Conservation (phyloP, 805 yeast genomes). For the Clavispora vitiphila region DNA sequence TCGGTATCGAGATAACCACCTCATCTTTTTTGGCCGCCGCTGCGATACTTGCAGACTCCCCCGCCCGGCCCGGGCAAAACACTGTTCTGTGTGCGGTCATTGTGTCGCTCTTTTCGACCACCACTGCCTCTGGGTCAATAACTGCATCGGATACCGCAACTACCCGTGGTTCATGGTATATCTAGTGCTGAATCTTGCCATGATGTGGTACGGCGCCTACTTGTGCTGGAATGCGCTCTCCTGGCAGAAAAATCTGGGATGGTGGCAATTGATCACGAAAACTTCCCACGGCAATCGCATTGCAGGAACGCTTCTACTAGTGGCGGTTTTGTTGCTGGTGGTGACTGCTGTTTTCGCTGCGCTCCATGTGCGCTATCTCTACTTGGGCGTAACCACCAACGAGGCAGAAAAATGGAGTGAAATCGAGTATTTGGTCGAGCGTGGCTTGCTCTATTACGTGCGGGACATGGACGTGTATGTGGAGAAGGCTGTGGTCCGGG, state of each 20-base stretch:
- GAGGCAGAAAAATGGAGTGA: slow-evolving; percentile 71
- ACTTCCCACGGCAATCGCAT: slow-evolving; percentile 31
- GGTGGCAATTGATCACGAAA: slow-evolving; percentile 18
- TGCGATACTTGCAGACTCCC: slow-evolving; percentile 45
- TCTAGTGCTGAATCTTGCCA: slow-evolving; percentile 37
- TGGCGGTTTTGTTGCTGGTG: slow-evolving; percentile 40
- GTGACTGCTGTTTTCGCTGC: slow-evolving; percentile 40
- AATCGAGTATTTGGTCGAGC: slow-evolving; percentile 33
- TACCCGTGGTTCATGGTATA: slow-evolving; percentile 56
- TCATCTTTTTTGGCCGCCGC: slow-evolving; percentile 47
- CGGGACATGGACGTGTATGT: slow-evolving; percentile 13
- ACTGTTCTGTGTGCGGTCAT: slow-evolving; percentile 54
- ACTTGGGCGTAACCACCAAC: slow-evolving; percentile 69
- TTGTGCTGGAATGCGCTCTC: slow-evolving; percentile 25
- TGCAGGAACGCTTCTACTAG: slow-evolving; percentile 40
- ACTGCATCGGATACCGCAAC: slow-evolving; percentile 69
- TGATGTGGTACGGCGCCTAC: slow-evolving; percentile 39
- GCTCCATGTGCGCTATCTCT: slow-evolving; percentile 36
- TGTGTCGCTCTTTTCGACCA: slow-evolving; percentile 52
- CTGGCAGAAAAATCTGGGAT: slow-evolving; percentile 7
- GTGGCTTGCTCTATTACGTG: slow-evolving; percentile 11
- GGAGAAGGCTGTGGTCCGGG: slow-evolving; percentile 17
- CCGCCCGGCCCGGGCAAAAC: slow-evolving; percentile 62
- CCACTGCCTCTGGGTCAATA: slow-evolving; percentile 64
- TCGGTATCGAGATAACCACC: slow-evolving; percentile 39